phyloP scores from a whole-genome alignment of 2,329 filamentous ascomycete species.

The Alternaria atra region DNA sequence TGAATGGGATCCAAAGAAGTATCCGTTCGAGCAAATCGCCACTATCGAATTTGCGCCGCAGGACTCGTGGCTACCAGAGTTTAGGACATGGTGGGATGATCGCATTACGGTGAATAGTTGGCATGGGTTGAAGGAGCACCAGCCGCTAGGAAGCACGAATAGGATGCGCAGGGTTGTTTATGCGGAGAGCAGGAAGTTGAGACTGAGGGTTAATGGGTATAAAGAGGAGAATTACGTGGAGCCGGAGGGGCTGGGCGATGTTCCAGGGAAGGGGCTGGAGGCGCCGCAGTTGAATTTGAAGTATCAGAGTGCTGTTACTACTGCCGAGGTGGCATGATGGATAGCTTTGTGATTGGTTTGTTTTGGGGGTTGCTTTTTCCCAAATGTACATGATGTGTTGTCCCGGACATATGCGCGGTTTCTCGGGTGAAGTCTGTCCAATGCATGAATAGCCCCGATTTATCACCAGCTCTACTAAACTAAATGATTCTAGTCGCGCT shows the following conservation, averaged over 20 bases:
- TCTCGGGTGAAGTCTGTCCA: background rate
- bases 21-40: slow-evolving; percentile 59
- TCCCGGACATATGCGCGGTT: background rate
- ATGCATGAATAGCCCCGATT: background rate
- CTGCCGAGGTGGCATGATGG: slow-evolving; percentile 18
- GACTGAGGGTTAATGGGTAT: slow-evolving; percentile 52
- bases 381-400: background rate
- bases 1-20: slow-evolving; percentile 58
- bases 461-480: background rate
- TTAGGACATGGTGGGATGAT: slow-evolving; percentile 54
- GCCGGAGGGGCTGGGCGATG: slow-evolving; percentile 48
- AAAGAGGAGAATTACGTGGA: slow-evolving; percentile 49
- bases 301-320: slow-evolving; percentile 29
- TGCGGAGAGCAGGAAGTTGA: slow-evolving; percentile 52
- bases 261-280: slow-evolving; percentile 34
- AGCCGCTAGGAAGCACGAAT: slow-evolving; percentile 53
- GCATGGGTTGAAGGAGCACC: slow-evolving; percentile 52
- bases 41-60: slow-evolving; percentile 53
- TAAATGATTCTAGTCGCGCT: background rate
- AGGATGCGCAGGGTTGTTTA: slow-evolving; percentile 54
- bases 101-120: slow-evolving; percentile 52
- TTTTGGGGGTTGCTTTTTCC: background rate
- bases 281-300: slow-evolving; percentile 28
- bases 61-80: slow-evolving; percentile 53
- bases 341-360: background rate